phyloP scores from a whole-genome alignment of 768 basidiomycete species.

The Rhizopogon vinicolor region DNA sequence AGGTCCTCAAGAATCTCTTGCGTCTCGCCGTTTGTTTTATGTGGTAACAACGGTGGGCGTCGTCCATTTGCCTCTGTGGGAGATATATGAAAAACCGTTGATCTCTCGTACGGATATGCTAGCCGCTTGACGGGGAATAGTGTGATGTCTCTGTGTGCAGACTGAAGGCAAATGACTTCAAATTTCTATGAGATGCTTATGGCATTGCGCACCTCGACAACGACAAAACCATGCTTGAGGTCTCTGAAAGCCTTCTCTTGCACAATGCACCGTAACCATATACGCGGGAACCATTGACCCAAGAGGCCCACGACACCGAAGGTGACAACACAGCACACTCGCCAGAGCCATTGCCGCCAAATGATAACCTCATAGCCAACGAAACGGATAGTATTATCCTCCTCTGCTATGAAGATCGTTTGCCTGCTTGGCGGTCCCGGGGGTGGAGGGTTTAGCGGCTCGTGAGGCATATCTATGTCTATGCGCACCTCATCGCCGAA shows the following conservation, averaged over 20 bases:
- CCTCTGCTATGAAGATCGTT: slow-evolving; percentile 80
- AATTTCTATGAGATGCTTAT: neutral
- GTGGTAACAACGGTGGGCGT: slow-evolving; percentile 17
- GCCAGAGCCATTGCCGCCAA: slow-evolving; percentile 70
- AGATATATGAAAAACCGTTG: slow-evolving; percentile 66
- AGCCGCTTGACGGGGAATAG: slow-evolving; percentile 68
- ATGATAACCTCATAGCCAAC: slow-evolving; percentile 72
- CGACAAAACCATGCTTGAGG: slow-evolving; percentile 66
- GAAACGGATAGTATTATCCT: slow-evolving; percentile 85
- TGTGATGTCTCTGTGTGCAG: slow-evolving; percentile 76
- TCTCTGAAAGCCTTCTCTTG: slow-evolving; percentile 79
- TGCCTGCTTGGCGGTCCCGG: slow-evolving; percentile 83
- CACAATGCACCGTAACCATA: slow-evolving; percentile 89
- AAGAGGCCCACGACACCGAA: slow-evolving; percentile 73
- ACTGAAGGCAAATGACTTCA: slow-evolving; percentile 39
- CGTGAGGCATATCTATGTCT: slow-evolving; percentile 69
- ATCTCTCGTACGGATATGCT: slow-evolving; percentile 71
- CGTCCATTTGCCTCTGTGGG: slow-evolving; percentile 25
- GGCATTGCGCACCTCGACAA: slow-evolving; percentile 72
- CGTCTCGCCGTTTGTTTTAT: slow-evolving; percentile 27
- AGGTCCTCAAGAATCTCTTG: slow-evolving; percentile 45
- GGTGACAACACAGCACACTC: slow-evolving; percentile 56
- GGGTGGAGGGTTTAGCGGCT: slow-evolving; percentile 64
- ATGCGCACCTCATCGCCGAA: slow-evolving; percentile 83
- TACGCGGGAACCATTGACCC: slow-evolving; percentile 89